Conservation (phyloP, 768 basidiomycete genomes). For the Trametes villosa region DNA sequence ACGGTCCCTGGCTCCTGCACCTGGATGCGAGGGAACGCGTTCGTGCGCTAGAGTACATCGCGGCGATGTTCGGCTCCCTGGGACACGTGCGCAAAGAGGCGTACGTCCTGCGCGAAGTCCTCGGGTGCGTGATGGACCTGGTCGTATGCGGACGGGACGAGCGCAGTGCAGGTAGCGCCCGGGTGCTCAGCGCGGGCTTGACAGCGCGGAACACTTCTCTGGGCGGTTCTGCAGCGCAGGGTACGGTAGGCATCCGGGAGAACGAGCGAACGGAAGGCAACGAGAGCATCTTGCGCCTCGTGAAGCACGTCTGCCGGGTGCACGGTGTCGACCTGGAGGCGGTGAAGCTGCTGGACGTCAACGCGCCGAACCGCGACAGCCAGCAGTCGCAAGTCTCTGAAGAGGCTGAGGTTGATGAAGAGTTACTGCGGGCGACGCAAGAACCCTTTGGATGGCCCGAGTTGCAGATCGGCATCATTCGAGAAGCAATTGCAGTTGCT, state of each 20-base stretch:
- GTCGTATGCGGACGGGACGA: constrained; percentile 86
- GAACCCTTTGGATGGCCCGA: constrained; percentile 91
- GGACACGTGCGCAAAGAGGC: constrained; percentile 90
- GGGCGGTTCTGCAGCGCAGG: constrained; percentile 39
- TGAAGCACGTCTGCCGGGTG: constrained; percentile 74
- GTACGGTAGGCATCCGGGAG: constrained; percentile 69
- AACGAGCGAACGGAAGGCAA: constrained; percentile 83
- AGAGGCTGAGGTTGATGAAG: constrained; percentile 41
- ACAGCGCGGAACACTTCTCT: constrained; percentile 52
- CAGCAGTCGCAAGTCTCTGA: background rate
- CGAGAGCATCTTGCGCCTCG: constrained; percentile 72
- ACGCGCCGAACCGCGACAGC: constrained; percentile 6
- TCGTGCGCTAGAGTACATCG: constrained; percentile 66
- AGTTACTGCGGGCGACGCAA: constrained; percentile 41
- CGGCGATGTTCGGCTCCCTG: constrained; percentile 76
- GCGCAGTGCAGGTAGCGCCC: constrained; percentile 48
- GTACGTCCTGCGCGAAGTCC: constrained; percentile 81
- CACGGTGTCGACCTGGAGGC: constrained; percentile 84
- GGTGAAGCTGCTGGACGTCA: constrained; percentile 51
- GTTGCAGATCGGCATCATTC: constrained; percentile 89
- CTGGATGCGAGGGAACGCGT: constrained; percentile 80
- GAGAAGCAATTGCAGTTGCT: constrained; percentile 90
- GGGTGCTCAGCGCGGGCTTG: constrained; percentile 48
- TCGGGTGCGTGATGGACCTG: constrained; percentile 83
- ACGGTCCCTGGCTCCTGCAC: constrained; percentile 88